Evolutionary conservation across 208 protist species (phyloP), one percentile per base, ranked within the genome.

Genomic region (Crithidia sp.): DNA sequence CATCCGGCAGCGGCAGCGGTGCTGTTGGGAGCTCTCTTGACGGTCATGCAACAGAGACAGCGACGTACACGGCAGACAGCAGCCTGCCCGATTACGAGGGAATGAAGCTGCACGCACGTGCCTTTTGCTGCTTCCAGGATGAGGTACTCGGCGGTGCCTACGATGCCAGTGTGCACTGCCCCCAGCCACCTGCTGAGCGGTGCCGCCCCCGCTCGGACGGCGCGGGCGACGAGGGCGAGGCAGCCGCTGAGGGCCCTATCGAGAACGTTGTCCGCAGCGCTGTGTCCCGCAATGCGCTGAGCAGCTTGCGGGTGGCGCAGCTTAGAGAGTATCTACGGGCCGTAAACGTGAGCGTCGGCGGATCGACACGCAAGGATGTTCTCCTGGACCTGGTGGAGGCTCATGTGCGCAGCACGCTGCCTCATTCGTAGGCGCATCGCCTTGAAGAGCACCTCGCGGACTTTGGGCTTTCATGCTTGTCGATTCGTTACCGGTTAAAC

Each of bases 101-200:
- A 7, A 89, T 93, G 82, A 10, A 10, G 36, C 59, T 63, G 12
- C 83, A 85, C 71, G 74, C 64, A 12, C 19, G 19, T 2, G 62
- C 86, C 44, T 92, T 91, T 52, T 61, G 83, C 40, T 60, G 76
- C 53, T 93, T 95, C 71, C 83, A 86, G 53, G 69, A 44, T 0
- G 64, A 44, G n/a, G 84, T 92, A 17, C 74, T 95, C 13, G 71
- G 80, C 9, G 60, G 55, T 19, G 57, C 66, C 50, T 93, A 95
- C 77, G 54, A 85, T 44, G 73, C 88, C 10, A 81, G 74, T 13
- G 19, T 36, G 9, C 53, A 83, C 14, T 95, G 91, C 65, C 67
- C 76, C 12, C 67, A 71, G 41, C 62, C 52, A 2, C 39, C 19
- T 67, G 66, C 53, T 28, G 59, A 43, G 36, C 37, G 41, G 67